Evolutionary conservation across 768 basidiomycete genomes (phyloP), one percentile per base, ranked within the genome.

Genomic region (Boletus insuetus): DNA sequence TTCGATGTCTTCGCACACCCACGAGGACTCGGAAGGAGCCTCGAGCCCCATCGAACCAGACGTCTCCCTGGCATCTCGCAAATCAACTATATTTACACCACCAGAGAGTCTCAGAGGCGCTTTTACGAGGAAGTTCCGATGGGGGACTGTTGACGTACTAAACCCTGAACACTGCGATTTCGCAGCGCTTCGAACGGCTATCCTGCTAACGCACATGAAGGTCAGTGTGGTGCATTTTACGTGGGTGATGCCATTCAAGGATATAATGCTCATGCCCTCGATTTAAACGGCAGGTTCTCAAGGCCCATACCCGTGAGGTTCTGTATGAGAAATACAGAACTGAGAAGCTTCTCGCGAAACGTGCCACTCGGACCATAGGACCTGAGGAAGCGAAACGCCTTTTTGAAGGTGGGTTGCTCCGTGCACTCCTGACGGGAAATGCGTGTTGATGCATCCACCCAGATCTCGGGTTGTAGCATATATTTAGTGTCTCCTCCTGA

Each of bases 321-420:
- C 73, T 95, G 72, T 98, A 98, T 70, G 95, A 98, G 77, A 87
- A 86, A 64, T 98, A 87, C 72, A 80, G 95, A 66, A 94, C 91
- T 2, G 92, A 94, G 76, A 93, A 93, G 73, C 81, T 94, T 53
- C 82, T 94, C 19, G 91, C 89, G 43, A 82, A 90, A 60, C 87
- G 92, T 59, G 91, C 89, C 20, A 93, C 91, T 20, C 80, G 81
- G 62, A 81, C 84, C 59, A 91, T 93, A 62, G 83, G 85, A 50
- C 86, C 89, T 49, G 86, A 85, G 60, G 82, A 91, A 65, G 77
- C 85, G 62, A 82, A 84, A 63, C 80, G 85, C 63, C 73, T 94
- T 65, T 70, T 93, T 62, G 80, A 88, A 79, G 89, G 90, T 88
- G 54, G 39, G 79, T 62, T 38, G 29, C 46, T 54, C 55, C 56